Evolutionary conservation across 306 rosid genomes (phyloP), one percentile per base, ranked within the genome.

Genomic region (Medicago arabica): DNA sequence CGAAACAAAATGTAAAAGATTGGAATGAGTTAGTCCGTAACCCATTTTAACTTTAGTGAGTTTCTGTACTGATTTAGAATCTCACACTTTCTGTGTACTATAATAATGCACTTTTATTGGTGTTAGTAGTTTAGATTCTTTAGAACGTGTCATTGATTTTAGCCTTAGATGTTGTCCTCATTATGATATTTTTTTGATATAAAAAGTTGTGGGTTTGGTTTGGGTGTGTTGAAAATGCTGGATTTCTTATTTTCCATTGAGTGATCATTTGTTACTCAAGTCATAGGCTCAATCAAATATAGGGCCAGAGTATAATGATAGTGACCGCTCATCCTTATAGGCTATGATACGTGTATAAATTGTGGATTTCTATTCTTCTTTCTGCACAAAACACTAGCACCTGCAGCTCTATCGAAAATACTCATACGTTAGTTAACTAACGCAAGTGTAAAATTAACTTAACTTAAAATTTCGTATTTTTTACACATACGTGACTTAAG

Each of bases 261-360:
- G 69, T 69, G 78, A 84, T 84, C 18, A 84, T 80, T 53, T 14
- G 14, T 46, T 61, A 10, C 55, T 54, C 31, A 84, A 77, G 85
- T 84, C 87, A 81, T 69, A 39, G 75, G 72, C 9, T 77, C 72
- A 84, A 78, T 81, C 83, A 69, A 62, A 73, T 70, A 64, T 25
- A 65, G 43, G 38, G 65, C n/a, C 44, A 67, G 55, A 80, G 55
- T 67, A 44, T 53, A 62, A 64, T 21, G 50, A 71, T 41, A 63
- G 82, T 43, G 75, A 16, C 1, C 36, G 38, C n/a, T 57, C 16
- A 21, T 57, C 34, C 38, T 21, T 28, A 28, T 28, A 28, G 4
- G 31, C 4, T 3, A 28, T 28, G 4, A 28, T 28, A 28, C 31
- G n/a, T n/a, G n/a, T n/a, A n/a, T n/a, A n/a, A n/a, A n/a, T n/a